Evolutionary conservation across 495 filamentous ascomycete genomes (phyloP).

Genomic region (Lophiotrema nucula): DNA sequence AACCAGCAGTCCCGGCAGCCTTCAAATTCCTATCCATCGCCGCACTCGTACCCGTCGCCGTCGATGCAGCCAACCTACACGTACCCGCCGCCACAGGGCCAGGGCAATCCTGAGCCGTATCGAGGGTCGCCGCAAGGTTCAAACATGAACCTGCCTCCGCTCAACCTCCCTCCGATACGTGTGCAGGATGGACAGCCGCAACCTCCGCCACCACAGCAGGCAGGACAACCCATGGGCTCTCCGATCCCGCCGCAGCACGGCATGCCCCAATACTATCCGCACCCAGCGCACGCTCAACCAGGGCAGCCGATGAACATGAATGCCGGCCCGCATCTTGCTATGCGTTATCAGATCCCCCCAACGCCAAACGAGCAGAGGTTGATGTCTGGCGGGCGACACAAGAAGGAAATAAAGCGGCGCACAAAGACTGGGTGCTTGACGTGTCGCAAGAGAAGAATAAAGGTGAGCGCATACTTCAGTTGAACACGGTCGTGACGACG

Average conservation of each 20-base stretch:
- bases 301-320: slow-evolving; percentile 43
- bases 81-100: slow-evolving; percentile 53
- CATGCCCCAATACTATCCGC: slow-evolving; percentile 38
- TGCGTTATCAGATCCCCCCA: slow-evolving; percentile 61
- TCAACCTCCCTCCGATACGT: slow-evolving; percentile 67
- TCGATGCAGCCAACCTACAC: slow-evolving; percentile 54
- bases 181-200: slow-evolving; percentile 44
- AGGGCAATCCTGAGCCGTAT: slow-evolving; percentile 47
- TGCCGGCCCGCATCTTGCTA: slow-evolving; percentile 45
- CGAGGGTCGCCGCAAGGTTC: slow-evolving; percentile 52
- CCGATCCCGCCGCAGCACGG: slow-evolving; percentile 41
- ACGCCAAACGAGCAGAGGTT: slow-evolving; percentile 57
- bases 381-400: slow-evolving; percentile 79
- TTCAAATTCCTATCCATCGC: slow-evolving; percentile 55
- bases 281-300: slow-evolving; percentile 39
- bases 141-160: slow-evolving; percentile 50
- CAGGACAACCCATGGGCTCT: slow-evolving; percentile 40
- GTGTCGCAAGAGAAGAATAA: slow-evolving; percentile 94
- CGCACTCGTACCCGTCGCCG: slow-evolving; percentile 57
- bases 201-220: slow-evolving; percentile 36
- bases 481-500: slow-evolving; percentile 5
- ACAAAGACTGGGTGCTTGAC: slow-evolving; percentile 98
- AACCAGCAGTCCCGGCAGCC: slow-evolving; percentile 27
- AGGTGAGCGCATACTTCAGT: slow-evolving; percentile 65
- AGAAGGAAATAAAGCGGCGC: slow-evolving; percentile 98